A percentile compares a stretch with the other conserved stretches of the same genome.
phyloP scores from a whole-genome alignment of 2,329 filamentous ascomycete genomes.

The Tolypocladium tundrense region DNA sequence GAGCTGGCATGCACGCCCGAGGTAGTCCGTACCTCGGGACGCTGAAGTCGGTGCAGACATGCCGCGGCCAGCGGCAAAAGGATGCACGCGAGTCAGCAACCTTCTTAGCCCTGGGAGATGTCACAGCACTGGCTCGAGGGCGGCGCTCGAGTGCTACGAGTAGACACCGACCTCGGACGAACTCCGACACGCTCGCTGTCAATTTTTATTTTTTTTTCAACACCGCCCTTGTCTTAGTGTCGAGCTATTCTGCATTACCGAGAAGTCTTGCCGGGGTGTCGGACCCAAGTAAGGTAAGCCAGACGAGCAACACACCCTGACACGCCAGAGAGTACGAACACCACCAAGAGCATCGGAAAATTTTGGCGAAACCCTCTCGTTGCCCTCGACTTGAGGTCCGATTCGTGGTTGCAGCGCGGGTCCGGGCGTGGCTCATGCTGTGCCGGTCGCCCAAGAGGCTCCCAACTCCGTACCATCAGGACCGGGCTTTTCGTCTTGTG shows the following conservation, averaged over 20 bases:
- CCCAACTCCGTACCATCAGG: not conserved
- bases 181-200: constrained; percentile 4
- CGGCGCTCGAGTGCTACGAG: not conserved
- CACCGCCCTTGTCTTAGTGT: constrained; percentile 1
- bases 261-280: constrained; percentile 1
- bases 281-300: not conserved
- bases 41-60: not conserved
- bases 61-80: not conserved
- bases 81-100: not conserved
- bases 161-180: constrained; percentile 6
- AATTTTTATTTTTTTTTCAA: not conserved
- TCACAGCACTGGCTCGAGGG: not conserved
- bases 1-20: not conserved
- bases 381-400: not conserved
- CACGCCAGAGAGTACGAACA: not conserved
- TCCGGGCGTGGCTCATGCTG: not conserved
- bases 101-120: not conserved
- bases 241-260: constrained; percentile 4
- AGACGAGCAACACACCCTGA: not conserved
- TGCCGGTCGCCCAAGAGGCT: not conserved
- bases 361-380: not conserved
- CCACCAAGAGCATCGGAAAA: not conserved
- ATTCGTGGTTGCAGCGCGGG: not conserved
- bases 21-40: not conserved
- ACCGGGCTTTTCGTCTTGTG: not conserved